phyloP scores from a whole-genome alignment of 495 filamentous ascomycete genomes.

The Aspergillus wentii region DNA sequence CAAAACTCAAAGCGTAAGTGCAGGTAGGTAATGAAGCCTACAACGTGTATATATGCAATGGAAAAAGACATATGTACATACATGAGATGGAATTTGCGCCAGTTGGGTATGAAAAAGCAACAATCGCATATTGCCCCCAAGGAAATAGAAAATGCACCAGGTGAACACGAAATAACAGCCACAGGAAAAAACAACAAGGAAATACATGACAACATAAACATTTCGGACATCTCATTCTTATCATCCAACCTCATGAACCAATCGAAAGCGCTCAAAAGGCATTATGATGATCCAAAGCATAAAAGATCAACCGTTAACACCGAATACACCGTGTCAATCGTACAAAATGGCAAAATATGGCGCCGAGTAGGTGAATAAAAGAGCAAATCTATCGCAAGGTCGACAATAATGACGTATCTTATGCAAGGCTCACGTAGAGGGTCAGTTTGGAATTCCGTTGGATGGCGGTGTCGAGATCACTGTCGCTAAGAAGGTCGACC shows the following conservation, averaged over 20 bases:
- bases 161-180: conserved; percentile 11
- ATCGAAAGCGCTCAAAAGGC: no score
- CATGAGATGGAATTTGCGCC: conserved; percentile 12
- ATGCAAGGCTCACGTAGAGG: conserved; percentile 63
- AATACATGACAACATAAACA: conserved; percentile 23
- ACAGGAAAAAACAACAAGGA: conserved; percentile 16
- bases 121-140: conserved; percentile 11
- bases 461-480: conserved; percentile 75
- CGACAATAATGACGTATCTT: conserved; percentile 19
- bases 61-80: conserved; percentile 21
- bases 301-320: no score
- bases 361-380: no score
- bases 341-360: no score
- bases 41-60: conserved; percentile 16
- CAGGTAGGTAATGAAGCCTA: conserved; percentile 1
- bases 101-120: conserved; percentile 18
- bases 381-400: background rate
- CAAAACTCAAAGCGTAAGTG: background rate
- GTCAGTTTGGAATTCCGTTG: conserved; percentile 82
- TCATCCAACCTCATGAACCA: conserved; percentile 21
- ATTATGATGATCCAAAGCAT: no score
- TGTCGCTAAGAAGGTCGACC: conserved; percentile 67
- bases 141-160: conserved; percentile 12
- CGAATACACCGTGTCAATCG: no score
- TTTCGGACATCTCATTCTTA: conserved; percentile 20